These are phyloP conservation scores for Thymus quinquecostatus DNA, from an alignment of 257 asterid species.

Conservation along the genomic window DNA sequence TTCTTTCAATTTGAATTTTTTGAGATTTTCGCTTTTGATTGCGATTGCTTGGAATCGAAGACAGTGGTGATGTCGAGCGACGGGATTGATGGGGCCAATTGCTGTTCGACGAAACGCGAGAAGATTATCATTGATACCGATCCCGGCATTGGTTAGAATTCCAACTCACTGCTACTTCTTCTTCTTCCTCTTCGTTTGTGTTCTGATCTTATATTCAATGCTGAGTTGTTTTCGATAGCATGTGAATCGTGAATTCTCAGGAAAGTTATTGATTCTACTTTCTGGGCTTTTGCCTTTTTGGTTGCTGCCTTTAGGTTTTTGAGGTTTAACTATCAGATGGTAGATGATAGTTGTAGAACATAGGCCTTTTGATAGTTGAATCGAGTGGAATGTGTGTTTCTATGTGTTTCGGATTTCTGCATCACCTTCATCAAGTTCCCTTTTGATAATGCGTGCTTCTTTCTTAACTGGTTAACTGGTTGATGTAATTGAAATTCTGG, in stretches of 20 bases:
- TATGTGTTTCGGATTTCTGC: not conserved
- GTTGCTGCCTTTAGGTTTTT: constrained; percentile 15
- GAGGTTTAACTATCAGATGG: constrained; percentile 1
- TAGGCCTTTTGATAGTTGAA: too few relatives aligned
- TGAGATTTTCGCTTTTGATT: constrained; percentile 21
- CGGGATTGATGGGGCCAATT: constrained; percentile 37
- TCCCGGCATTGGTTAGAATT: constrained; percentile 64
- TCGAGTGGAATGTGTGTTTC: constrained; percentile 9
- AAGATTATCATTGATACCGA: constrained; percentile 66
- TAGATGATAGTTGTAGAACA: too few relatives aligned
- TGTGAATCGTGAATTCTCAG: constrained; percentile 3
- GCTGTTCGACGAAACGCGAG: constrained; percentile 35
- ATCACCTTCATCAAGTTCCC: too few relatives aligned
- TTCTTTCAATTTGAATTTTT: constrained; percentile 5
- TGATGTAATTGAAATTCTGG: too few relatives aligned
- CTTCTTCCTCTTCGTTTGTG: not conserved
- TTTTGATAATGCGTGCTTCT: too few relatives aligned
- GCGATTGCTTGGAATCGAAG: constrained; percentile 17
- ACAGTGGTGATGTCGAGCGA: constrained; percentile 46
- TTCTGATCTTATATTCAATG: constrained; percentile 11
- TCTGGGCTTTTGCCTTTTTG: too few relatives aligned
- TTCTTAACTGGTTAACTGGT: too few relatives aligned
- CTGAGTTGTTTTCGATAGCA: constrained; percentile 14
- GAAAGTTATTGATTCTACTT: not conserved
- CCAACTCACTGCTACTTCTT: not conserved